A percentile compares a stretch with the other conserved stretches of the same genome.
Evolutionary conservation across 2,329 filamentous ascomycete species (phyloP).

Genomic region (Raffaelea ambrosiae): DNA sequence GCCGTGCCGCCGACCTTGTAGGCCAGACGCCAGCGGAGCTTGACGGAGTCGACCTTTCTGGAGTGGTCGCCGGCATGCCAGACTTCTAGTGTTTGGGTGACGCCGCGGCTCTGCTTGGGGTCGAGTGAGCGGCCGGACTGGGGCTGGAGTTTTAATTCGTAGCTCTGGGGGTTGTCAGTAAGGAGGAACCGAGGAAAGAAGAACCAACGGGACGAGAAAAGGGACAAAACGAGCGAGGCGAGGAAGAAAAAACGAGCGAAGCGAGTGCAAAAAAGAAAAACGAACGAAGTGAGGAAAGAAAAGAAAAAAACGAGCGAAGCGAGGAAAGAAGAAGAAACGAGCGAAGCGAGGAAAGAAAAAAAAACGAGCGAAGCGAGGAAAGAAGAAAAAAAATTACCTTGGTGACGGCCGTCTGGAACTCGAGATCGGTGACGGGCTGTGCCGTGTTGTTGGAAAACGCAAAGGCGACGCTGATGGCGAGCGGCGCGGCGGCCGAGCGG

Average conservation of each 20-base stretch:
- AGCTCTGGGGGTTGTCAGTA: conserved; percentile 50
- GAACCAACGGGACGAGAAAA: too few relatives aligned
- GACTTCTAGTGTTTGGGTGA: conserved; percentile 74
- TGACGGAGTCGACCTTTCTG: conserved; percentile 68
- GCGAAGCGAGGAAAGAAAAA: too few relatives aligned
- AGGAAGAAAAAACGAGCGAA: too few relatives aligned
- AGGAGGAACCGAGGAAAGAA: too few relatives aligned
- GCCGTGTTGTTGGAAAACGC: conserved; percentile 76
- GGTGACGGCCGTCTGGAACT: conserved; percentile 87
- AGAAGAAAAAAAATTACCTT: conserved; percentile 52
- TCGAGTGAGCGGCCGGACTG: conserved; percentile 72
- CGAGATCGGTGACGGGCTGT: conserved; percentile 66
- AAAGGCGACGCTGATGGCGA: conserved; percentile 62
- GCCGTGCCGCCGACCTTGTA: conserved; percentile 60
- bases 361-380: too few relatives aligned
- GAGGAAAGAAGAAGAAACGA: too few relatives aligned
- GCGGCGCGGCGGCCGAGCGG: conserved; percentile 41
- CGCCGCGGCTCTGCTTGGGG: conserved; percentile 63
- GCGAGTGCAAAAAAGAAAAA: too few relatives aligned
- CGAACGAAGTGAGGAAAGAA: too few relatives aligned
- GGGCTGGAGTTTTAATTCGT: conserved; percentile 71
- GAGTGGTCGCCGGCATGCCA: conserved; percentile 60
- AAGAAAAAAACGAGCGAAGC: too few relatives aligned
- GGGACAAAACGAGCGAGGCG: too few relatives aligned
- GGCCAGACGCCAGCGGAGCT: conserved; percentile 80